These are phyloP conservation scores for Penicillium sp. DNA, from an alignment of 2,329 filamentous ascomycete genomes.

Conservation along the genomic window DNA sequence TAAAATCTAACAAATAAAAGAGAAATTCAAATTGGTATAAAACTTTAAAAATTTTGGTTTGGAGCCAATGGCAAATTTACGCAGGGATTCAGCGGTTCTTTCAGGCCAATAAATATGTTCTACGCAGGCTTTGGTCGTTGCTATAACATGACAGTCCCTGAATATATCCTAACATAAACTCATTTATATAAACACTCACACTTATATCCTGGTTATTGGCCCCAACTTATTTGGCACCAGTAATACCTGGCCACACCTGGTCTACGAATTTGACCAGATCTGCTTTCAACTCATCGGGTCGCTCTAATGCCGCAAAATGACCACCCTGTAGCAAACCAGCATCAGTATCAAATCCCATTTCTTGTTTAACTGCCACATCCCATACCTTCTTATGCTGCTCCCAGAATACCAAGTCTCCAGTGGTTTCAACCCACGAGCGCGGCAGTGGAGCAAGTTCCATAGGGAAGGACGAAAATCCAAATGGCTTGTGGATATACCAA, in stretches of 20 bases:
- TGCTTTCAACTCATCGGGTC: conserved; percentile 45
- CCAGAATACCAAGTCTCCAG: conserved; percentile 42
- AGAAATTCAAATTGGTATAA: too few relatives aligned
- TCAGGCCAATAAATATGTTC: background rate
- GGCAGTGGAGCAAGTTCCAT: conserved; percentile 45
- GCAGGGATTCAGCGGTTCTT: background rate
- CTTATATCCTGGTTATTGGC: background rate
- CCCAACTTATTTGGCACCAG: background rate
- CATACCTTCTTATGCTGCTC: conserved; percentile 37
- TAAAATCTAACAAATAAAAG: too few relatives aligned
- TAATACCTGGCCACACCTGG: conserved; percentile 29
- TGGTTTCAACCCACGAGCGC: conserved; percentile 37
- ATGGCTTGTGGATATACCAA: conserved; percentile 44
- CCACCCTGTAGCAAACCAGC: conserved; percentile 43
- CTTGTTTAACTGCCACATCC: background rate
- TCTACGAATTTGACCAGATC: conserved; percentile 43
- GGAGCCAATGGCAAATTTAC: background rate
- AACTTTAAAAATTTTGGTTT: background rate
- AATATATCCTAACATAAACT: background rate
- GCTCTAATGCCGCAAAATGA: conserved; percentile 54
- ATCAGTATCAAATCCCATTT: background rate
- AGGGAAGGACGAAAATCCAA: conserved; percentile 50
- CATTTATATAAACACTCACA: background rate
- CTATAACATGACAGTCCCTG: background rate
- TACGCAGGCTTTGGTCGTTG: background rate